A percentile compares a stretch with the other conserved stretches of the same genome.
These are phyloP conservation scores for Ceratobasidium sp. DNA, from an alignment of 1,284 basidiomycete genomes.

Conservation along the genomic window DNA sequence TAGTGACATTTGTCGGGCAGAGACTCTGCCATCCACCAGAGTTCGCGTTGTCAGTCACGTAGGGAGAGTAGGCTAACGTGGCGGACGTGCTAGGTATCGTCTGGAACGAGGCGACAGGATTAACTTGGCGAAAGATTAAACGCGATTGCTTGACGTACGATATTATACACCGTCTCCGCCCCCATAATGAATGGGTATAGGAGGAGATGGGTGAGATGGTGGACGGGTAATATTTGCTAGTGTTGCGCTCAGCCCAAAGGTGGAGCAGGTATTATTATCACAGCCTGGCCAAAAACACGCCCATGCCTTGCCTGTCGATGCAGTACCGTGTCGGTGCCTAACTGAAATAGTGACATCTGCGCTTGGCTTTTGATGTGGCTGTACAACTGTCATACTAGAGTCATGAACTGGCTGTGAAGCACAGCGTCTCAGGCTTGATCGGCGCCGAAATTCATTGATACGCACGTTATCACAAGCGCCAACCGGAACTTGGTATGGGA, in stretches of 20 bases:
- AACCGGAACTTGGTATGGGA: too few relatives aligned
- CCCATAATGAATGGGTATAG: background rate
- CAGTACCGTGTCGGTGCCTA: background rate
- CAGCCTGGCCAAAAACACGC: background rate
- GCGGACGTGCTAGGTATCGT: conserved; percentile 35
- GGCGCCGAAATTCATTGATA: too few relatives aligned
- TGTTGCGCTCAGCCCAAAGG: background rate
- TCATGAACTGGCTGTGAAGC: too few relatives aligned
- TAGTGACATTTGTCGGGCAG: conserved; percentile 17
- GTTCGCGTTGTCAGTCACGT: conserved; percentile 9
- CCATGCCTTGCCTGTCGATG: too few relatives aligned
- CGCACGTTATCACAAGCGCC: too few relatives aligned
- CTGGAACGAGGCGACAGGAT: background rate
- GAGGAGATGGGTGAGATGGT: background rate
- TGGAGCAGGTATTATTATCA: background rate
- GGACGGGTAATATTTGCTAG: background rate
- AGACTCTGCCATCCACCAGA: conserved; percentile 30
- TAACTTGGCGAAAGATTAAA: background rate
- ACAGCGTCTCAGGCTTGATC: too few relatives aligned
- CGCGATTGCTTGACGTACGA: background rate
- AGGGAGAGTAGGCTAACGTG: conserved; percentile 7
- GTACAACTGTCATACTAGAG: background rate
- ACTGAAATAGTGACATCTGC: background rate
- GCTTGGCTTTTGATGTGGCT: conserved; percentile 40
- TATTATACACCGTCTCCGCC: background rate